Base-by-base conservation (phyloP, 148 eudicot species). In the Amaranthus palmeri region DNA sequence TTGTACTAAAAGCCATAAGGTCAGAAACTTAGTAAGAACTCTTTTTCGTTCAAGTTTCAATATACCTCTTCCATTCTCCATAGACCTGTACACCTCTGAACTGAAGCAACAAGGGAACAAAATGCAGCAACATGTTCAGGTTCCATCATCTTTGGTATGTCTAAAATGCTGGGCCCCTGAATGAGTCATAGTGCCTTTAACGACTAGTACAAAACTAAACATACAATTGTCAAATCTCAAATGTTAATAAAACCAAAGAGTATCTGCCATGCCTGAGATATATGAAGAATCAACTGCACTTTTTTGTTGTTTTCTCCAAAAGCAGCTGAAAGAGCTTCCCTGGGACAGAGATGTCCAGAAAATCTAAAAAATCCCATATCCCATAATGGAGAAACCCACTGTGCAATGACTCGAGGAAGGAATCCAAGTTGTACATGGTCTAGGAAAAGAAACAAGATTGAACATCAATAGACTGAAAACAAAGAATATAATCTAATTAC, bases 1-100 rank as follows among this genome's bases (percentile, higher is more conserved):
- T 54, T 43, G 44, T 8, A 51, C 15, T 8, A 50, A 48, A 9
- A 62, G 50, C 43, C 49, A 54, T 25, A 25, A 25, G 36, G 2
- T 40, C 7, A 53, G 47, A 67, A 43, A 45, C 54, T 43, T 4
- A 36, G 40, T 48, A 54, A 48, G 48, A 45, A 10, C 54, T 47
- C 17, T 7, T 44, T 25, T 46, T 47, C 42, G 42, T 14, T 50
- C 50, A 62, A 54, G 63, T 68, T 45, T 42, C 47, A 63, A 8
- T 53, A 47, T 87, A 93, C 98, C 96, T 93, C 93, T 74, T 90
- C 84, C 61, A 93, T 83, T 81, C 98, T 85, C 98, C 98, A 90
- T 45, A 93, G 84, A 64, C 98, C 98, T 12, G 82, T 72, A 73
- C 85, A 84, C 77, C 96, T 87, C 81, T 85, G 92, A 78, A 89